Base-by-base conservation (phyloP, 148 eudicot species). In the Nepenthes gracilis region DNA sequence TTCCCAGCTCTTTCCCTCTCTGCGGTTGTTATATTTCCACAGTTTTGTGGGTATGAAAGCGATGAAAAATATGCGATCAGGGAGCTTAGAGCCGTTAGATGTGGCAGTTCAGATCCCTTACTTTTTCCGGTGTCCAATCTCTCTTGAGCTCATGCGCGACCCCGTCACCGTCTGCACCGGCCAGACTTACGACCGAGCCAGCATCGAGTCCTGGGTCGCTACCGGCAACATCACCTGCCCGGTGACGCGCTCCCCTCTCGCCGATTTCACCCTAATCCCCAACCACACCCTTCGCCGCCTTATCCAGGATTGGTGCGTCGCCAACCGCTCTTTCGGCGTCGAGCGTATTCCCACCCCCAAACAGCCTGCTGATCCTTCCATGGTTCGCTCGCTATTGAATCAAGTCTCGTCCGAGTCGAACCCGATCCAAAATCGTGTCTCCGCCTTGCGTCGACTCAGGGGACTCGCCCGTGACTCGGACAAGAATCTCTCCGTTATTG, bases 241-340 rank as follows among this genome's bases (percentile, higher is more conserved):
- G 12, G 97, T 90, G 60, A 90, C 92, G 0, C 78, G 95, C 8
- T 65, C 73, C 2, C 84, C 85, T 1, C 78, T 90, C 35, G 36
- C 72, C 23, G 95, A 87, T 48, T 83, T 81, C 66, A 69, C 79
- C 6, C 67, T 87, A n/a, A 90, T 90, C 35, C 97, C 97, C 0
- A 90, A 90, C 63, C 97, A 90, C 58, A 90, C 95, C 1, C 82
- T 90, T n/a, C 82, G 97, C 0, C 80, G 97, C 1, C 78, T 90
- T 34, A 90, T 90, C n/a, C 97, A 90, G 57, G 89, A 83, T 1
- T 90, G 97, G 97, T 90, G 97, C 60, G 97, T 90, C 2, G 77
- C 92, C 0, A 78, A 90, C 61, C 82, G 84, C 6, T 68, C 95
- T 1, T 81, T 62, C 47, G 97, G 97, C 1, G 85, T 90, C 2